These are phyloP conservation scores for Phialocephala subalpina DNA, from an alignment of 2,329 filamentous ascomycete genomes.

Conservation along the genomic window DNA sequence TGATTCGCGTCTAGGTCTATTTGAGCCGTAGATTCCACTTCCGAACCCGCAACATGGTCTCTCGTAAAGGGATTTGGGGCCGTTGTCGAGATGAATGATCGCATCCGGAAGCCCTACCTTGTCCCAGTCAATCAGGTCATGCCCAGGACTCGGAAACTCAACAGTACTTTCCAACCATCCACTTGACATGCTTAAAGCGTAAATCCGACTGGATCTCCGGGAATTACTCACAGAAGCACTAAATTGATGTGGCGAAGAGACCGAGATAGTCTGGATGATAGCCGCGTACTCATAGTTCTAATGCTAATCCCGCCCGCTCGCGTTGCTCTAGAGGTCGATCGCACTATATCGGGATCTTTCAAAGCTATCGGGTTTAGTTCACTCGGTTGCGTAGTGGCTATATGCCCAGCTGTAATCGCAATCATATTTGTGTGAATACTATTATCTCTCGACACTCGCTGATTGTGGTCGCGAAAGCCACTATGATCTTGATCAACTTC, in stretches of 20 bases:
- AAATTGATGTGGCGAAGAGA: not conserved
- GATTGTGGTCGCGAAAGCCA: no score
- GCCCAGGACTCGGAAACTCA: not conserved
- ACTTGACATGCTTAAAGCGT: not conserved
- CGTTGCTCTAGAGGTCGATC: not conserved
- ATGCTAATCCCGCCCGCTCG: not conserved
- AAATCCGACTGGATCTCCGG: not conserved
- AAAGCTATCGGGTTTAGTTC: not conserved
- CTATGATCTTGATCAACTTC: no score
- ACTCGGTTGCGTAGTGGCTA: no score
- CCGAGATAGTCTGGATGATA: not conserved
- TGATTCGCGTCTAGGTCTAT: no score
- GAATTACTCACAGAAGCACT: not conserved
- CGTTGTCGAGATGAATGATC: not conserved
- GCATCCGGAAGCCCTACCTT: not conserved
- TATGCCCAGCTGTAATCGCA: no score
- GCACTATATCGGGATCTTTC: not conserved
- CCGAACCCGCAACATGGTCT: not conserved
- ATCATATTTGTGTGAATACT: no score
- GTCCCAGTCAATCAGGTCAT: not conserved
- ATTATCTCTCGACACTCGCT: no score
- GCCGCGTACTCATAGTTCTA: not conserved
- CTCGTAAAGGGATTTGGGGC: not conserved
- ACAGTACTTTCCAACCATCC: not conserved
- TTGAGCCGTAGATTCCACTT: no score